phyloP scores from a whole-genome alignment of 352 stramenopile genomes.

The Globisporangium paddicum region DNA sequence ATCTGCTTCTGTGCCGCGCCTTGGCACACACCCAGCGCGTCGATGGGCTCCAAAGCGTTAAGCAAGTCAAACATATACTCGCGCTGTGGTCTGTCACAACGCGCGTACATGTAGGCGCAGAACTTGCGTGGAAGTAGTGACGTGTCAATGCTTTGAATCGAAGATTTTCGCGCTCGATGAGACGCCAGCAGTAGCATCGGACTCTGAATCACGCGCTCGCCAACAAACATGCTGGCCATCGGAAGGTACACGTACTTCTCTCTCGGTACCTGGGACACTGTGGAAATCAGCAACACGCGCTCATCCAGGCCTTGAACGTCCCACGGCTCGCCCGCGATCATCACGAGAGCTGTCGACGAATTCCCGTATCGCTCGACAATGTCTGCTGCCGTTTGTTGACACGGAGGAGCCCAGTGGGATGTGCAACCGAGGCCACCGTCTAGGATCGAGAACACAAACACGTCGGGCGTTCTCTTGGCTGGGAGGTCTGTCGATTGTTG shows the following conservation, averaged over 20 bases:
- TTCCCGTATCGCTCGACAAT: slow-evolving; percentile 7
- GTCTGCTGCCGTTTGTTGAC: slow-evolving; percentile 6
- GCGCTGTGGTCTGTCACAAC: slow-evolving; percentile 39
- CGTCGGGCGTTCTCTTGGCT: no score
- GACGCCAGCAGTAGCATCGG: slow-evolving; percentile 31
- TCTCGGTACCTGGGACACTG: slow-evolving; percentile 9
- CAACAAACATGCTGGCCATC: slow-evolving; percentile 3
- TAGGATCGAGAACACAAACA: slow-evolving; percentile 30
- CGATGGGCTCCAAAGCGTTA: slow-evolving; percentile 37
- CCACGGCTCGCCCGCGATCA: slow-evolving; percentile 30
- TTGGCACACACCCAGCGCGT: slow-evolving; percentile 39
- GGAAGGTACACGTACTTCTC: slow-evolving; percentile 1
- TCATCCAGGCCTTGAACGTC: slow-evolving; percentile 19
- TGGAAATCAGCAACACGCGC: slow-evolving; percentile 27
- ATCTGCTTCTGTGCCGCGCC: slow-evolving; percentile 14
- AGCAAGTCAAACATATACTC: slow-evolving; percentile 54
- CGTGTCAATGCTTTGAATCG: no score
- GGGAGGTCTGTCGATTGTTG: no score
- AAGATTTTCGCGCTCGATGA: no score
- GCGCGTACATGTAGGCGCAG: slow-evolving; percentile 51
- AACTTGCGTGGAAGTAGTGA: slow-evolving; percentile 17
- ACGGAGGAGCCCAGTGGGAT: background rate
- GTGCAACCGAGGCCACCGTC: slow-evolving; percentile 9
- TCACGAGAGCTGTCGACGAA: slow-evolving; percentile 17
- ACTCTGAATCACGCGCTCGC: slow-evolving; percentile 20